Percentiles rank a stretch among this genome's conserved stretches.
phyloP scores from a whole-genome alignment of 768 basidiomycete species.

The Fomitopsis serialis region DNA sequence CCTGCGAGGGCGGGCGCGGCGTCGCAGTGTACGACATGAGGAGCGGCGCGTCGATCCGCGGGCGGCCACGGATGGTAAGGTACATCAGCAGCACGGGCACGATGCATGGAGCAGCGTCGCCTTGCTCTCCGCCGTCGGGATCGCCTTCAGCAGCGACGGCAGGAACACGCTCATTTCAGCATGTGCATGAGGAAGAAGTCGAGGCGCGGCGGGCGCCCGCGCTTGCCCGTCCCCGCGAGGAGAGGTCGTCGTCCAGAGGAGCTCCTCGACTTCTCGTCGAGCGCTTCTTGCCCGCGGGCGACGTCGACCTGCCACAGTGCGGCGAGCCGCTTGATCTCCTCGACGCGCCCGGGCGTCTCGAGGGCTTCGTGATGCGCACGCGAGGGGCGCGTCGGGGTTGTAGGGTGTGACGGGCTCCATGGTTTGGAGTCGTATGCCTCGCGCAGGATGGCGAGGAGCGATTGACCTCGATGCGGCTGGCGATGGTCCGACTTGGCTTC shows the following conservation, averaged over 20 bases:
- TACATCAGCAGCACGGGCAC: slow-evolving; percentile 33
- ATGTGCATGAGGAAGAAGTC: slow-evolving; percentile 60
- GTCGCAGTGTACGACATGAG: slow-evolving; percentile 39
- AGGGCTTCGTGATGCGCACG: slow-evolving; percentile 30
- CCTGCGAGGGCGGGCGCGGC: slow-evolving; percentile 33
- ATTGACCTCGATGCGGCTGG: slow-evolving; percentile 26
- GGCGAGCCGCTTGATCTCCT: slow-evolving; percentile 41
- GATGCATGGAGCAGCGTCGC: slow-evolving; percentile 42
- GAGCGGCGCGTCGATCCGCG: slow-evolving; percentile 42
- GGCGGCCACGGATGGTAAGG: slow-evolving; percentile 43
- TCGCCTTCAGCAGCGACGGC: slow-evolving; percentile 31
- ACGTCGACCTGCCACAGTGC: slow-evolving; percentile 34
- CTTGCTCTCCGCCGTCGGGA: slow-evolving; percentile 31
- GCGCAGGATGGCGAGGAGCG: slow-evolving; percentile 46
- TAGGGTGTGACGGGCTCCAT: slow-evolving; percentile 50
- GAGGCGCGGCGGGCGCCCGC: slow-evolving; percentile 42
- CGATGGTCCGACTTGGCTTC: slow-evolving; percentile 6
- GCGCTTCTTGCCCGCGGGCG: slow-evolving; percentile 25
- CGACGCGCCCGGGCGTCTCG: slow-evolving; percentile 30
- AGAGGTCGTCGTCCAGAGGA: slow-evolving; percentile 46
- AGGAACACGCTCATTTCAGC: slow-evolving; percentile 49
- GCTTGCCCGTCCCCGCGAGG: slow-evolving; percentile 40
- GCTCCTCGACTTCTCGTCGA: slow-evolving; percentile 44
- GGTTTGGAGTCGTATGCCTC: slow-evolving; percentile 44
- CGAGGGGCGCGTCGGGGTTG: slow-evolving; percentile 38